Conservation (phyloP, 1,139 yeast species). For the Candida dubliniensis region DNA sequence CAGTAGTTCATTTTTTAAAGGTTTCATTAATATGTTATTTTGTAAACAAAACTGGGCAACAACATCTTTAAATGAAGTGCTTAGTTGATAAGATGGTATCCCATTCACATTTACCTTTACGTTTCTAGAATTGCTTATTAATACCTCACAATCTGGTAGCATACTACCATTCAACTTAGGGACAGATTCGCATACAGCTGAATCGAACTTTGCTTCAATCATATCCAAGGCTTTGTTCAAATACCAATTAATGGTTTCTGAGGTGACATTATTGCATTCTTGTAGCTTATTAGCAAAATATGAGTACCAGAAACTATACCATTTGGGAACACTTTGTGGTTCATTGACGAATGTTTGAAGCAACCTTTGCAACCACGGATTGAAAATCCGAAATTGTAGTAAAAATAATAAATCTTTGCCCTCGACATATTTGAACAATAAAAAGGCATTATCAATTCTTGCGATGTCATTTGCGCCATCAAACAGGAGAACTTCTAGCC, state of each 20-base stretch:
- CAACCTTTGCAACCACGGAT: slow-evolving; percentile 23
- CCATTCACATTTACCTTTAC: slow-evolving; percentile 22
- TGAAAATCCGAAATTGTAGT: slow-evolving; percentile 33
- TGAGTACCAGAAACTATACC: slow-evolving; percentile 18
- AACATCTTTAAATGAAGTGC: slow-evolving; percentile 41
- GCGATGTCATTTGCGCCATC: slow-evolving; percentile 3
- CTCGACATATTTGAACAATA: slow-evolving; percentile 2
- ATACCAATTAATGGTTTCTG: slow-evolving; percentile 26
- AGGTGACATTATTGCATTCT: neutral
- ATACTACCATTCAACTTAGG: slow-evolving; percentile 20
- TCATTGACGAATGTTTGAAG: slow-evolving; percentile 5
- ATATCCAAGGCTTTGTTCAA: slow-evolving; percentile 20
- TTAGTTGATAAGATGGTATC: slow-evolving; percentile 30
- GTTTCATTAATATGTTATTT: slow-evolving; percentile 24
- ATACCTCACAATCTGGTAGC: slow-evolving; percentile 12
- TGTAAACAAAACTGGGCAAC: slow-evolving; percentile 31
- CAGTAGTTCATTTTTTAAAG: slow-evolving; percentile 19
- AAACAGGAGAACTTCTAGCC: slow-evolving; percentile 1
- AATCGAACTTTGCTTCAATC: slow-evolving; percentile 12
- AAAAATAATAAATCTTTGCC: slow-evolving; percentile 12
- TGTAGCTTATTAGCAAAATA: slow-evolving; percentile 9
- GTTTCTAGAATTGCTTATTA: slow-evolving; percentile 6
- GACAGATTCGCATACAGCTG: slow-evolving; percentile 7
- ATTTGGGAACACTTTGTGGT: slow-evolving; percentile 7
- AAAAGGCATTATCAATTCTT: slow-evolving; percentile 3